Percentiles rank a stretch among this genome's conserved stretches.
These are phyloP conservation scores for Anthostomella pinea DNA, from an alignment of 2,329 filamentous ascomycete species.

Conservation along the genomic window DNA sequence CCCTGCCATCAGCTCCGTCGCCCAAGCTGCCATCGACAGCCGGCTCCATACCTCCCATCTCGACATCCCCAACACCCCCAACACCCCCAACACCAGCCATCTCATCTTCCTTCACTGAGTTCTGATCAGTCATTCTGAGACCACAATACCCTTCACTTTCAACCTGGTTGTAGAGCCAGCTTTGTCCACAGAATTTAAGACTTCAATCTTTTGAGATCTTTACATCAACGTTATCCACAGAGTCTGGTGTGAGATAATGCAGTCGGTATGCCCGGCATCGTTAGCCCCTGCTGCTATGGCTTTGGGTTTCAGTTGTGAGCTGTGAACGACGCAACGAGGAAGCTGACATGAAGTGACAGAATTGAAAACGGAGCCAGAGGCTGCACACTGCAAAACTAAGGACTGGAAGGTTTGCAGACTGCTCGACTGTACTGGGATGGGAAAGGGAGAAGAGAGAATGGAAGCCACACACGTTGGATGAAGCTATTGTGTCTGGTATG, in stretches of 20 bases:
- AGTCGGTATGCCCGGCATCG: constrained; percentile 1
- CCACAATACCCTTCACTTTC: not conserved
- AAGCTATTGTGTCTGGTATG: too few species aligned
- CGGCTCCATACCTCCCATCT: constrained; percentile 27
- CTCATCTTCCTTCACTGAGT: constrained; percentile 12
- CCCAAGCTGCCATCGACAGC: constrained; percentile 4
- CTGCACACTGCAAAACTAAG: too few species aligned
- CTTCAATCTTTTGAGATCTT: not conserved
- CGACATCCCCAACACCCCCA: too few species aligned
- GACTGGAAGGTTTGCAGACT: too few species aligned
- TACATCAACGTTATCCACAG: constrained; percentile 1
- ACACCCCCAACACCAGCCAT: too few species aligned
- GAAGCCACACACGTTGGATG: too few species aligned
- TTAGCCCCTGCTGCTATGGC: not conserved
- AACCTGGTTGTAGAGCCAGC: not conserved
- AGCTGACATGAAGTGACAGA: too few species aligned
- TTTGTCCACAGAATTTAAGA: not conserved
- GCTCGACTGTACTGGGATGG: too few species aligned
- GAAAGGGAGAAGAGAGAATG: too few species aligned
- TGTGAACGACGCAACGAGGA: not conserved
- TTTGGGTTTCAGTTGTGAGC: not conserved
- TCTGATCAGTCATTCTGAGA: constrained; percentile 18
- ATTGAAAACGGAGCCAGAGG: too few species aligned
- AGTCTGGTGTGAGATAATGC: not conserved
- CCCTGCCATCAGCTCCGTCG: constrained; percentile 17